Percentiles rank a stretch among this genome's conserved stretches.
Conservation (phyloP, 208 protist species). For the Tetramitus jugosus region DNA sequence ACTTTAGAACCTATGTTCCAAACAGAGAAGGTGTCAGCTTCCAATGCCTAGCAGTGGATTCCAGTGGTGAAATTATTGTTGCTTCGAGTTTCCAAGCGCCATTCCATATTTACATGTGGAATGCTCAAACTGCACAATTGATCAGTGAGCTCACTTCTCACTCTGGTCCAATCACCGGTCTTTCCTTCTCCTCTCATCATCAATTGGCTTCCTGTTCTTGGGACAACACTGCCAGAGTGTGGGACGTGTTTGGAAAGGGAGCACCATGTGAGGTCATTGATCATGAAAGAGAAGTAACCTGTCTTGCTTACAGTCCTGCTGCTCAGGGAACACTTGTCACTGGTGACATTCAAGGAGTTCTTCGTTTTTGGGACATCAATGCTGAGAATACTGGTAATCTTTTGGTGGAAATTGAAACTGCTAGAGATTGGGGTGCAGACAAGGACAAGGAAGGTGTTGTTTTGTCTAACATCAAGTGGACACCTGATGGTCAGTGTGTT, state of each 20-base stretch:
- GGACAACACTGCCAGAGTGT: constrained; percentile 23
- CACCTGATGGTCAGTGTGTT: neutral
- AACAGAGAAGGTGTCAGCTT: neutral
- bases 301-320: neutral
- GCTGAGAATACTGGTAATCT: neutral
- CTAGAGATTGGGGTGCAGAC: neutral
- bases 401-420: neutral
- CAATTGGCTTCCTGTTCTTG: constrained; percentile 19
- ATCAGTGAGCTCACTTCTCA: constrained; percentile 28
- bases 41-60: neutral
- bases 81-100: neutral
- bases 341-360: neutral
- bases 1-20: constrained; percentile 22
- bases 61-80: constrained; percentile 13
- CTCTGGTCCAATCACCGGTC: constrained; percentile 8
- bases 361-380: constrained; percentile 18
- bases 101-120: constrained; percentile 29
- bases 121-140: constrained; percentile 29
- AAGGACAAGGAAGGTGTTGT: neutral
- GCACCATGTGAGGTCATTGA: neutral
- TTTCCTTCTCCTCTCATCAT: neutral
- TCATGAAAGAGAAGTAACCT: constrained; percentile 17
- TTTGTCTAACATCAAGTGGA: neutral
- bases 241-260: constrained; percentile 27
- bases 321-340: neutral